phyloP scores from a whole-genome alignment of 345 rosid genomes.

The Orychophragmus violaceus region DNA sequence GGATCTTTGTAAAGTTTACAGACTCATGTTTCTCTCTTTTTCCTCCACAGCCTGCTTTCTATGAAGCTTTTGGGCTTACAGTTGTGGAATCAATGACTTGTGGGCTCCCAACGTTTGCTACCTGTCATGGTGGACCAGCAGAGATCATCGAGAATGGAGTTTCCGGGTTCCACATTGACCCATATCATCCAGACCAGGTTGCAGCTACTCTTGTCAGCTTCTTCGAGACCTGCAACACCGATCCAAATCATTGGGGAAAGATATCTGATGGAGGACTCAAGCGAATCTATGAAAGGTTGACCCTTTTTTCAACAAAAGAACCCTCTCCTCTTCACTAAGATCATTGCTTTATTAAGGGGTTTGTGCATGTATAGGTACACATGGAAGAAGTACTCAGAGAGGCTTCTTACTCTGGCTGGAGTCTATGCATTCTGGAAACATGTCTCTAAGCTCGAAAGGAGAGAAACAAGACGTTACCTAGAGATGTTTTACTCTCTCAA shows the following conservation, averaged over 20 bases:
- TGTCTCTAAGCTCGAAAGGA: slow-evolving; percentile 52
- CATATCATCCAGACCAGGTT: slow-evolving; percentile 42
- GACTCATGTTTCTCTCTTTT: background rate
- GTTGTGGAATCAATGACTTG: slow-evolving; percentile 55
- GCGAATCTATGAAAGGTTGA: slow-evolving; percentile 44
- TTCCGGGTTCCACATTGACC: slow-evolving; percentile 53
- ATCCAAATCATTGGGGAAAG: slow-evolving; percentile 40
- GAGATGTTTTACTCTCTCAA: slow-evolving; percentile 60
- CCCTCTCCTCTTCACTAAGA: background rate
- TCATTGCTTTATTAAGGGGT: background rate
- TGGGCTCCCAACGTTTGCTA: slow-evolving; percentile 56
- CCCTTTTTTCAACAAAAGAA: background rate
- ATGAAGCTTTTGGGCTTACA: slow-evolving; percentile 58
- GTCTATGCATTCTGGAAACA: slow-evolving; percentile 62
- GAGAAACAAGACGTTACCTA: slow-evolving; percentile 46
- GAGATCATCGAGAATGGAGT: slow-evolving; percentile 50
- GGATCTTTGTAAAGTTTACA: background rate
- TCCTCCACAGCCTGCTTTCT: slow-evolving; percentile 42
- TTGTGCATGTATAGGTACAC: slow-evolving; percentile 37
- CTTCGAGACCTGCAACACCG: slow-evolving; percentile 33
- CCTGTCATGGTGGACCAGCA: slow-evolving; percentile 51
- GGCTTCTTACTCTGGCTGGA: slow-evolving; percentile 46
- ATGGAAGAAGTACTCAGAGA: slow-evolving; percentile 56
- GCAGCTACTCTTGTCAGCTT: slow-evolving; percentile 34
- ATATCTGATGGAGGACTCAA: slow-evolving; percentile 45